Percentiles rank a stretch among this genome's conserved stretches.
Conservation (phyloP, 2,329 filamentous ascomycete species). For the Penicillium sp. region DNA sequence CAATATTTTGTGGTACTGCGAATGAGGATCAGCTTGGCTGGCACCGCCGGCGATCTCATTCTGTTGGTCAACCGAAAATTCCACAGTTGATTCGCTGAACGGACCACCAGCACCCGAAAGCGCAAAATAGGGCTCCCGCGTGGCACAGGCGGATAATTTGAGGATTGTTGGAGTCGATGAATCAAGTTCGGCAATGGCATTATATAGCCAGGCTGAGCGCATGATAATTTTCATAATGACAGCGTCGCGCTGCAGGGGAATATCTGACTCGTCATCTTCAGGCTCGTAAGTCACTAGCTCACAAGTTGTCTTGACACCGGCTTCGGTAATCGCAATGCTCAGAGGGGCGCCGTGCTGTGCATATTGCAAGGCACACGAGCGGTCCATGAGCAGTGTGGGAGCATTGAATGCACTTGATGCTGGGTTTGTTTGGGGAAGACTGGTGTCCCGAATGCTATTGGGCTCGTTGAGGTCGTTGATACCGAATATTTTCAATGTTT, state of each 20-base stretch:
- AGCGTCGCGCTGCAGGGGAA: constrained; percentile 82
- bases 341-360: constrained; percentile 74
- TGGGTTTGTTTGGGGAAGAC: constrained; percentile 35
- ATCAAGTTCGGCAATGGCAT: constrained; percentile 58
- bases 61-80: constrained; percentile 58
- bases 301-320: constrained; percentile 85
- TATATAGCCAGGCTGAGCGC: constrained; percentile 60
- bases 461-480: constrained; percentile 64
- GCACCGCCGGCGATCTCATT: constrained; percentile 28
- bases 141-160: constrained; percentile 67
- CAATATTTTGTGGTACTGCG: constrained; percentile 37
- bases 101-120: constrained; percentile 67
- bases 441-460: constrained; percentile 30
- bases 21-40: constrained; percentile 18
- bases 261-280: constrained; percentile 61
- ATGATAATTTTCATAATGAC: constrained; percentile 94
- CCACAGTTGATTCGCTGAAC: constrained; percentile 64
- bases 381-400: constrained; percentile 79
- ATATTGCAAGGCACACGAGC: constrained; percentile 85
- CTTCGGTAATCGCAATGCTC: constrained; percentile 83
- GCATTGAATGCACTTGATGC: constrained; percentile 78
- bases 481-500: constrained; percentile 94
- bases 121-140: constrained; percentile 69
- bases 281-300: constrained; percentile 87
- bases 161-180: constrained; percentile 73